Percentiles rank a stretch among this genome's conserved stretches.
Conservation (phyloP, 495 filamentous ascomycete species). For the Xylaria sp. region DNA sequence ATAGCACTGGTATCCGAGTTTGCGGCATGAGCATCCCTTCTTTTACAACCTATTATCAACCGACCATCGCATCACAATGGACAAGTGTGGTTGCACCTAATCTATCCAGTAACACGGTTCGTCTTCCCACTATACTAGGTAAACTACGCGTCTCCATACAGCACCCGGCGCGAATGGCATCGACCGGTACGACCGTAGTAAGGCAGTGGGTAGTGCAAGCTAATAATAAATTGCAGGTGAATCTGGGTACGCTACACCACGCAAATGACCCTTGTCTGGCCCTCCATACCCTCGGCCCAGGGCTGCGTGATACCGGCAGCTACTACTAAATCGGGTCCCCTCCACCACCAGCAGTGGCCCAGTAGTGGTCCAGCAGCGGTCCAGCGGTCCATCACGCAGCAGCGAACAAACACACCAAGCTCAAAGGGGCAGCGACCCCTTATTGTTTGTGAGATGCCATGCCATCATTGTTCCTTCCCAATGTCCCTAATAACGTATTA, state of each 20-base stretch:
- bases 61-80: neutral
- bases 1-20: neutral
- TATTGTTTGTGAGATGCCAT: constrained; percentile 21
- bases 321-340: constrained; percentile 7
- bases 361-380: too few relatives aligned
- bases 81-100: neutral
- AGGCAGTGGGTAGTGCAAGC: constrained; percentile 1
- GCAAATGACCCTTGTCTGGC: constrained; percentile 1
- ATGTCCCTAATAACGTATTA: neutral
- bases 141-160: constrained; percentile 14
- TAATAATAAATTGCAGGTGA: constrained; percentile 24
- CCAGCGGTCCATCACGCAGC: too few relatives aligned
- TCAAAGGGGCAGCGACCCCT: constrained; percentile 31
- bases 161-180: neutral
- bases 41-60: neutral
- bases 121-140: neutral
- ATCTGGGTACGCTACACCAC: constrained; percentile 6
- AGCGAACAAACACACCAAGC: constrained; percentile 14
- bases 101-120: neutral
- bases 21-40: neutral
- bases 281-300: constrained; percentile 12
- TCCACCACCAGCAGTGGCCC: neutral
- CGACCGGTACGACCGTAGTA: neutral
- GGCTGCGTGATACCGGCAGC: constrained; percentile 16
- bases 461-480: constrained; percentile 10